These are phyloP conservation scores for Niebla homalea DNA, from an alignment of 495 filamentous ascomycete species.

Conservation along the genomic window DNA sequence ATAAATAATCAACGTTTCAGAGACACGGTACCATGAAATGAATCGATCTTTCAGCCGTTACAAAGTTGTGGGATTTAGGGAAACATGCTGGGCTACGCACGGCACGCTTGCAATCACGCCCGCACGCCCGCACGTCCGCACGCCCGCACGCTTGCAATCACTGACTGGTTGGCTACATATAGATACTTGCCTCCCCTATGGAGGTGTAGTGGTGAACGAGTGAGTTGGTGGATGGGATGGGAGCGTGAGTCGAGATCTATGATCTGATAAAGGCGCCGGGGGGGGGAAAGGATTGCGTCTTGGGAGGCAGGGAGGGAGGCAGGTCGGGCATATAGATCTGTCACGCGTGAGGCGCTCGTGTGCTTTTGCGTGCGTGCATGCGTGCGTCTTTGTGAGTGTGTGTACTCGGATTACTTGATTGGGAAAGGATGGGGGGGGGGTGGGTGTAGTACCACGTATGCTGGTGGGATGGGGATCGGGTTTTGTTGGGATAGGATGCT, in stretches of 20 bases:
- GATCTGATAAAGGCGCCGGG: neutral
- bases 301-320: neutral
- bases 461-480: neutral
- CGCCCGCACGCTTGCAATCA: no score
- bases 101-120: no score
- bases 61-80: no score
- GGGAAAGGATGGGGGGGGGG: slow-evolving; percentile 1
- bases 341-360: neutral
- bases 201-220: no score
- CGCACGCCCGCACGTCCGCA: no score
- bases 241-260: neutral
- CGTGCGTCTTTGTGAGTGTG: neutral
- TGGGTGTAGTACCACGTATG: neutral
- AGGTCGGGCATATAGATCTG: neutral
- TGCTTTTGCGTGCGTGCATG: neutral
- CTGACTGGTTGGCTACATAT: no score
- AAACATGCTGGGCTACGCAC: no score
- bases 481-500: neutral
- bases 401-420: neutral
- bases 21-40: no score
- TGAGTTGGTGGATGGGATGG: neutral
- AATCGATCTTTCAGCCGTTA: no score
- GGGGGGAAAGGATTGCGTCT: neutral
- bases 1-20: no score
- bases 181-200: no score